phyloP scores from a whole-genome alignment of 305 asterid species.

The Salvia sclarea region DNA sequence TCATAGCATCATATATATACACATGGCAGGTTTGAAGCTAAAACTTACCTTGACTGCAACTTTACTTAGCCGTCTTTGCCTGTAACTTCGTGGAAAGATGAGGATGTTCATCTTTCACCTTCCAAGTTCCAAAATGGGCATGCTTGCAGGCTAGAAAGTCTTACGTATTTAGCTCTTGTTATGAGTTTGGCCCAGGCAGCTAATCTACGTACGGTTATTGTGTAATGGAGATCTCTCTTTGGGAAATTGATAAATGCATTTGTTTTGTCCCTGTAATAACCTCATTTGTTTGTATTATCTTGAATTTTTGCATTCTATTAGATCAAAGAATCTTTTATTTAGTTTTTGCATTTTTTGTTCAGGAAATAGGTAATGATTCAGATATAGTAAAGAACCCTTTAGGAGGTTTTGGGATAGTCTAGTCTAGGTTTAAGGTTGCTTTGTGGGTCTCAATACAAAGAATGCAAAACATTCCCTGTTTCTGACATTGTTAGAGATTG shows the following conservation, averaged over 20 bases:
- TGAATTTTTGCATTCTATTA: neutral
- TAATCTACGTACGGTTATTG: neutral
- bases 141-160: neutral
- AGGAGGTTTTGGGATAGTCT: neutral
- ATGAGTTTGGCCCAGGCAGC: neutral
- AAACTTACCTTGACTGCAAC: neutral
- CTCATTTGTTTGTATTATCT: neutral
- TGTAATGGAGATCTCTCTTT: conserved; percentile 16
- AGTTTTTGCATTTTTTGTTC: neutral
- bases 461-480: neutral
- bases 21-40: conserved; percentile 1
- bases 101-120: neutral
- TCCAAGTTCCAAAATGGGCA: neutral
- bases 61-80: neutral
- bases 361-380: neutral
- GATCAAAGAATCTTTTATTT: neutral
- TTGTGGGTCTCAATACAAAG: neutral
- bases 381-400: neutral
- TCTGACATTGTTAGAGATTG: neutral
- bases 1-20: neutral
- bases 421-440: neutral
- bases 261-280: neutral
- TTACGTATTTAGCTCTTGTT: neutral
- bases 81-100: neutral
- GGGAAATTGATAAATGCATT: neutral